Conservation (phyloP, 2,329 filamentous ascomycete genomes). For the Claviceps citrina region DNA sequence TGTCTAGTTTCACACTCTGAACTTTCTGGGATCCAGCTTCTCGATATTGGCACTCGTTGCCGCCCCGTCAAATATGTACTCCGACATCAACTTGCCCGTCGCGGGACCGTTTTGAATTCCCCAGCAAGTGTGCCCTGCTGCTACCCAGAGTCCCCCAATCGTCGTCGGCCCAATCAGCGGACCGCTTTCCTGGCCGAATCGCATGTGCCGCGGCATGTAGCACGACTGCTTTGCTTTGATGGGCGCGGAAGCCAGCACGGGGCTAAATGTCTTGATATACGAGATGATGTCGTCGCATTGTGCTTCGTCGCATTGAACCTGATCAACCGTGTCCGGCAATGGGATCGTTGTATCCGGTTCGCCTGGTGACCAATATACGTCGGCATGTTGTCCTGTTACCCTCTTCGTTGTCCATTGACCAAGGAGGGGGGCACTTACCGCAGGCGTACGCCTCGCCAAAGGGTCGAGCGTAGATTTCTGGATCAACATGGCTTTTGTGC, state of each 20-base stretch:
- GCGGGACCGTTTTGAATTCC: constrained; percentile 91
- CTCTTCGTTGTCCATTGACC: neutral
- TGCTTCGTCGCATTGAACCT: constrained; percentile 57
- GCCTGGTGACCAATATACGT: constrained; percentile 19
- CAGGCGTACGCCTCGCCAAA: constrained; percentile 87
- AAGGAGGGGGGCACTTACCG: constrained; percentile 32
- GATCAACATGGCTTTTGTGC: constrained; percentile 53
- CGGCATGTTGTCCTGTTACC: neutral
- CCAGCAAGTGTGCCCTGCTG: constrained; percentile 92
- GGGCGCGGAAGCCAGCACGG: constrained; percentile 51
- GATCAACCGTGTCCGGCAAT: constrained; percentile 59
- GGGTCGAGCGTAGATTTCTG: constrained; percentile 86
- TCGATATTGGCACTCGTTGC: constrained; percentile 52
- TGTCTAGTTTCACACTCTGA: constrained; percentile 29
- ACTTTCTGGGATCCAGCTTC: constrained; percentile 51
- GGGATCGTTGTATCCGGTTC: constrained; percentile 66
- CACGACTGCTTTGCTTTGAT: constrained; percentile 73
- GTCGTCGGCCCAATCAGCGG: constrained; percentile 67
- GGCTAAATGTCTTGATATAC: constrained; percentile 52
- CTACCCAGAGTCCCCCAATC: constrained; percentile 61
- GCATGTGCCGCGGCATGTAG: constrained; percentile 68
- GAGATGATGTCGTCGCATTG: constrained; percentile 77
- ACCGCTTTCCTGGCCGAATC: constrained; percentile 42
- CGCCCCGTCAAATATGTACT: constrained; percentile 59
- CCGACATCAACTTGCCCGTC: constrained; percentile 68